Conservation (phyloP, 169 alveolate genomes). For the Cryptosporidium canis region DNA sequence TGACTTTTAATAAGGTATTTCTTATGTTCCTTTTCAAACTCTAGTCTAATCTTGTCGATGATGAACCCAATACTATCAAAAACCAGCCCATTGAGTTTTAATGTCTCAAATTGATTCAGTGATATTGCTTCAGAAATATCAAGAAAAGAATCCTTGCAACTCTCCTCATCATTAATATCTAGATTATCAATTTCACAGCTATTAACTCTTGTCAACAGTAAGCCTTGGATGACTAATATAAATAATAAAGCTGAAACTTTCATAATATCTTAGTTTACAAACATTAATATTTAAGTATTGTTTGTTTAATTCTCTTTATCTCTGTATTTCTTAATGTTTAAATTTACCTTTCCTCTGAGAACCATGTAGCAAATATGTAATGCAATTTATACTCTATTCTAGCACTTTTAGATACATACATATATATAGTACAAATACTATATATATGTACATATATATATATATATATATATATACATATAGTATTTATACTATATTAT, state of each 20-base stretch:
- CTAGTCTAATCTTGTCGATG: not conserved
- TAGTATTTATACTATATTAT: not conserved
- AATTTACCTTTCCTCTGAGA: no score
- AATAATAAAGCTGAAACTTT: not conserved
- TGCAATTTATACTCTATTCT: no score
- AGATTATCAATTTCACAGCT: not conserved
- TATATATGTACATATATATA: not conserved
- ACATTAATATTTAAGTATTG: not conserved
- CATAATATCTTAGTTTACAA: not conserved
- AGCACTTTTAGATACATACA: no score
- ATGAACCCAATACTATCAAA: constrained; percentile 1
- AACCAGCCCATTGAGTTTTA: not conserved
- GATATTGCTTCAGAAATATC: not conserved
- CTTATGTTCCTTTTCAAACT: not conserved
- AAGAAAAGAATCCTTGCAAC: not conserved
- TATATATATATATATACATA: not conserved
- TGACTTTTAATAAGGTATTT: constrained; percentile 9
- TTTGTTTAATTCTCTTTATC: no score
- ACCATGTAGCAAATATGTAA: no score
- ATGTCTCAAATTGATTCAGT: not conserved
- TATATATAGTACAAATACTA: not conserved
- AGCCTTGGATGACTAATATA: not conserved
- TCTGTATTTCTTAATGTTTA: not conserved
- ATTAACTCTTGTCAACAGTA: not conserved
- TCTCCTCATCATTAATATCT: not conserved